Evolutionary conservation across 23 red algal species (phyloP), one percentile per base, ranked within the genome.

Genomic region (Chondrus crispus): DNA sequence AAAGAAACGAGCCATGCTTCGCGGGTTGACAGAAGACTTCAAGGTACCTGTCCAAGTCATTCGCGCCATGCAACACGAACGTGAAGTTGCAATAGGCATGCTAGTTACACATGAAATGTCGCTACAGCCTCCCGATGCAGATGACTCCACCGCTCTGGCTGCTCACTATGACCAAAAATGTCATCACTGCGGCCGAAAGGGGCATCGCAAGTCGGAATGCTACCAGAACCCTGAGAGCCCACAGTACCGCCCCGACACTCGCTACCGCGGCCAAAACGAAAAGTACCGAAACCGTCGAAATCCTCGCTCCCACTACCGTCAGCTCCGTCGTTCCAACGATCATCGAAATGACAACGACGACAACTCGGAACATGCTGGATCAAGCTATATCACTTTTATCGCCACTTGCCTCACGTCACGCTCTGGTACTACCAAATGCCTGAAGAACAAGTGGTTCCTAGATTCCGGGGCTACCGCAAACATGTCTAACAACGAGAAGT

Each of bases 141-240:
- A 32, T 64, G 58, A 32, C 7, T 30, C 7, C 58, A 9, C 58
- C 14, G 58, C 58, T 30, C 35, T 64, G 14, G n/a, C n/a, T n/a
- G 16, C 16, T n/a, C 35, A n/a, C 9, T 13, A 20, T n/a, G 22
- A 40, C 58, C 40, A 58, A 76, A 86, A 89, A 19, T 89, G 69
- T 30, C 18, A 79, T 40, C 35, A 79, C 32, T 89, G 85, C 35
- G 85, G 85, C 5, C 13, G 73, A 14, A 24, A 39, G 16, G 37
- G 37, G 4, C 85, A 89, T 58, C 75, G 40, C 26, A 80, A 68
- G 74, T 54, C 41, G 2, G 41, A 90, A 32, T 90, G 86, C 50
- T 90, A 49, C 40, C 55, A 90, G 19, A 80, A 90, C 35, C 86
- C 86, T 16, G 74, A 63, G 24, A 81, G 52, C 46, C 13, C 2